Base-by-base conservation (phyloP, 202 grass and related monocot genomes). In the Schoenoplectus tabernaemontani region DNA sequence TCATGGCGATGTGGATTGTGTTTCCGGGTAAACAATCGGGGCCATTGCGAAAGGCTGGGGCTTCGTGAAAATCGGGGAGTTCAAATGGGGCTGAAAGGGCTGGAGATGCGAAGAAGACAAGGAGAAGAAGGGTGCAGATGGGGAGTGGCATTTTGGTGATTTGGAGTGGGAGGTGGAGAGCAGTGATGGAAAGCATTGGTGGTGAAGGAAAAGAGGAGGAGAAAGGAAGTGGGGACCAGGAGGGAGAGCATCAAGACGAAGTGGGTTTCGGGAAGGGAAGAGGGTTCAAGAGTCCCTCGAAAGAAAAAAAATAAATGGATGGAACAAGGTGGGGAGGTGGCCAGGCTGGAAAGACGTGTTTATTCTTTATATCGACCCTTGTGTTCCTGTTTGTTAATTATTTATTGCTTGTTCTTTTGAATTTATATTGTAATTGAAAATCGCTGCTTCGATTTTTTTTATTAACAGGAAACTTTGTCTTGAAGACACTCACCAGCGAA, bases 1-100 rank as follows among this genome's bases (percentile, higher is more conserved):
- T 97, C 91, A 97, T 97, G 17, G 91, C 95, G 80, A 97, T 87
- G 81, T 94, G 95, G 84, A 97, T 94, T 46, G 78, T 92, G 26
- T 88, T 83, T 13, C 72, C 64, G n/a, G 78, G 81, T 33, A 37
- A 51, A 78, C 95, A 97, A 43, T 64, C 87, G 54, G 60, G 91
- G 22, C 91, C 95, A 66, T 97, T 97, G 67, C 95, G 89, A 83
- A 97, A 94, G 17, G 95, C 91, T 24, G 87, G 91, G 37, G 95
- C 95, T 78, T 97, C 95, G 23, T 86, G 69, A 76, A 97, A 97
- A 56, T 90, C 86, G 41, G 90, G 90, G 9, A 92, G 84, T 58
- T 96, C 90, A 36, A 80, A 84, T 12, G 73, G 59, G 10, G n/a
- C 73, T 3, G 61, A 23, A 2, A 72, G 11, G 51, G 72, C 10